Evolutionary conservation across 257 asterid species (phyloP).

Genomic region (Linaria vulgaris): DNA sequence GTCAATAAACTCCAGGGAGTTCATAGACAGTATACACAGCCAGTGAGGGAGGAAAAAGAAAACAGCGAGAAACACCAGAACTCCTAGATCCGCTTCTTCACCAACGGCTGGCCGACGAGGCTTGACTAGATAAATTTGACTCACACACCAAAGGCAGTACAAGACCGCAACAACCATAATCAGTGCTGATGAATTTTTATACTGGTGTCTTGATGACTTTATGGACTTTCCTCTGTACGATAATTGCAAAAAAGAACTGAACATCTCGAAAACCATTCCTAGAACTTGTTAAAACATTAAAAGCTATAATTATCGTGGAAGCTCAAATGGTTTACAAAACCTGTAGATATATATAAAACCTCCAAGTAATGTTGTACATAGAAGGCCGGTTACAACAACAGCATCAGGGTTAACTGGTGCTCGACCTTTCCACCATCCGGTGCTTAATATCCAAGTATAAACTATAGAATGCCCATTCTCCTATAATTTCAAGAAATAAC

Average conservation of each 20-base stretch:
- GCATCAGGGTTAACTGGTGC: slow-evolving; percentile 76
- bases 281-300: background rate
- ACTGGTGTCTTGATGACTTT: slow-evolving; percentile 38
- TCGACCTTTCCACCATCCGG: slow-evolving; percentile 87
- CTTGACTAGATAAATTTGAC: slow-evolving; percentile 64
- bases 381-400: slow-evolving; percentile 56
- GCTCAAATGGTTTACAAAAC: slow-evolving; percentile 28
- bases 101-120: slow-evolving; percentile 90
- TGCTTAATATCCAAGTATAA: slow-evolving; percentile 87
- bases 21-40: slow-evolving; percentile 75
- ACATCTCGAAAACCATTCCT: slow-evolving; percentile 10
- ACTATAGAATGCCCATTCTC: slow-evolving; percentile 83
- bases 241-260: background rate
- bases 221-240: slow-evolving; percentile 52
- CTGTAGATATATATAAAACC: slow-evolving; percentile 73
- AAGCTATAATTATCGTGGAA: background rate
- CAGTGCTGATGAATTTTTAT: slow-evolving; percentile 44
- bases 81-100: slow-evolving; percentile 93
- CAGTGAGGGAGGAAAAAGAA: slow-evolving; percentile 81
- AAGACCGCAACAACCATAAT: slow-evolving; percentile 40
- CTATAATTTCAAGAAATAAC: slow-evolving; percentile 36
- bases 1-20: slow-evolving; percentile 44
- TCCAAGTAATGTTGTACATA: slow-evolving; percentile 59
- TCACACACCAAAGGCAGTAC: slow-evolving; percentile 78
- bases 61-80: slow-evolving; percentile 57